Base-by-base conservation (phyloP, 352 stramenopile genomes). In the Phytophthora cactorum region DNA sequence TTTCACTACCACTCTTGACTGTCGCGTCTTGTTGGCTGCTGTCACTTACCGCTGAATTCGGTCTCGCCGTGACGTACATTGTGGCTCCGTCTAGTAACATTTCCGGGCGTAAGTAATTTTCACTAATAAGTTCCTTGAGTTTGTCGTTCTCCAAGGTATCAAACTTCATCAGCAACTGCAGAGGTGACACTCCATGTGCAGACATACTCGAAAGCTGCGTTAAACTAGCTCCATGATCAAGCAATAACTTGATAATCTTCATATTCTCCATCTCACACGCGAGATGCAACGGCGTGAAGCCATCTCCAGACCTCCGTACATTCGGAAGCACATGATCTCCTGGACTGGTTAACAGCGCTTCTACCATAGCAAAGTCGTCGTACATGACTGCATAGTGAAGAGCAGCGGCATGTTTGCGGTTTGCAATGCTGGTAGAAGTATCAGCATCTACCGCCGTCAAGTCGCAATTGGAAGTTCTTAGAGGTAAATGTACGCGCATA, bases 361-460 rank as follows among this genome's bases (percentile, higher is more conserved):
- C 55, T 4, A 81, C 78, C 12, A 90, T 71, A 1, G 52, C 65
- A 3, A 74, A 15, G 15, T 88, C 80, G 46, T 89, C 82, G 34
- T 91, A 89, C 38, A 89, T 76, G 27, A 90, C 82, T 3, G 84
- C 82, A 25, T 88, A 92, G 36, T 92, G 84, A 17, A 92, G 66
- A 3, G 84, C 80, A 0, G 82, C 63, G 0, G 79, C 77, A 22
- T 92, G 78, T 43, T 89, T 89, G 6, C 73, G 61, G 4, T 62
- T 69, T 1, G 68, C 56, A 22, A 78, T 65, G 29, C 38, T 77
- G 43, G 53, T 72, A 8, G 46, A 61, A 39, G 62, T 68, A 10
- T 49, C 34, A 10, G 51, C n/a, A 27, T 68, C 67, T 3, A 70
- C 46, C 2, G 44, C 27, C 10, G 52, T 68, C 29, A 69, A 65